A percentile compares a stretch with the other conserved stretches of the same genome.
These are phyloP conservation scores for Leccinum longicurvipes DNA, from an alignment of 768 basidiomycete genomes.

Conservation along the genomic window DNA sequence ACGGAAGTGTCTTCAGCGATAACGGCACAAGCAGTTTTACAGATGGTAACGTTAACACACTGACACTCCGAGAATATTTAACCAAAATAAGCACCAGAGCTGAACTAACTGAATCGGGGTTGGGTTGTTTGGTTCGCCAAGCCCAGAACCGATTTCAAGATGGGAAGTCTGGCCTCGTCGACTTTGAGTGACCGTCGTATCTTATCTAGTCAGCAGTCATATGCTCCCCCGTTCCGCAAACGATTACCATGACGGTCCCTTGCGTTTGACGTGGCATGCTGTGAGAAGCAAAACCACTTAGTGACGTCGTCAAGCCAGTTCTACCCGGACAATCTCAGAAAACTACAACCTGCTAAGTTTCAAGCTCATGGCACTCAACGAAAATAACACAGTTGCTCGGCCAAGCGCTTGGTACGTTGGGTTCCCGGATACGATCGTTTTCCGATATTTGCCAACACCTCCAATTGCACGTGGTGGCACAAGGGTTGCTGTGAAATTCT, in stretches of 20 bases:
- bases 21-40: no score
- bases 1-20: no score
- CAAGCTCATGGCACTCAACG: neutral
- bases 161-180: neutral
- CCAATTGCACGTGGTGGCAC: neutral
- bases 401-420: neutral
- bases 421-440: neutral
- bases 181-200: neutral
- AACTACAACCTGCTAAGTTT: neutral
- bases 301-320: neutral
- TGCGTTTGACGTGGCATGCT: neutral
- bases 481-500: slow-evolving; percentile 4
- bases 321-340: neutral
- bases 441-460: neutral
- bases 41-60: no score
- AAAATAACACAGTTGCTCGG: neutral
- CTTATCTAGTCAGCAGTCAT: slow-evolving; percentile 9
- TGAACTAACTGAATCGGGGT: neutral
- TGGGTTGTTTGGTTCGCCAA: neutral
- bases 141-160: neutral
- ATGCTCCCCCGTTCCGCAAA: neutral
- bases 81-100: neutral
- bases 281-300: neutral
- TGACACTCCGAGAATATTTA: neutral
- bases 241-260: neutral